A percentile compares a stretch with the other conserved stretches of the same genome.
Evolutionary conservation across 106 monocot genomes (phyloP).

Genomic region (Allium cepa): DNA sequence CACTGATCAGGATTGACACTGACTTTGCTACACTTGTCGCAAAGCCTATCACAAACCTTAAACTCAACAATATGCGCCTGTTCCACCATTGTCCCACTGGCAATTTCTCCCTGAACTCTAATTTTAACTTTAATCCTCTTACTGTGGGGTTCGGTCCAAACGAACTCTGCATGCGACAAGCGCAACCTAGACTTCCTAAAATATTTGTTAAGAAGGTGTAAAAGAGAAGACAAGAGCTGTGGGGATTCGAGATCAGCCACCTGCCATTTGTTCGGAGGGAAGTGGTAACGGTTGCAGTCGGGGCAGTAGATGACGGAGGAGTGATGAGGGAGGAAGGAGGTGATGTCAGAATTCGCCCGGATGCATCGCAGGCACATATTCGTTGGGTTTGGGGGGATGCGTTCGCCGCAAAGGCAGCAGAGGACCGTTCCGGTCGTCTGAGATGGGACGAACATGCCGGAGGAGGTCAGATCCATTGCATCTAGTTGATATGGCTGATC

Average conservation of each 20-base stretch:
- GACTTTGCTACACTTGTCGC: constrained; percentile 56
- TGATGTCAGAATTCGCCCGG: constrained; percentile 40
- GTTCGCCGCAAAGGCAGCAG: constrained; percentile 49
- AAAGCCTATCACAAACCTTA: constrained; percentile 66
- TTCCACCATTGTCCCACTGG: constrained; percentile 61
- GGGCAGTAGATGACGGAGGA: constrained; percentile 44
- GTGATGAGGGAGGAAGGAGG: constrained; percentile 43
- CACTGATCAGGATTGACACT: constrained; percentile 91
- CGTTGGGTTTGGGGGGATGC: constrained; percentile 37
- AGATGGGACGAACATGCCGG: constrained; percentile 56
- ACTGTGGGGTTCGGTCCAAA: constrained; percentile 95
- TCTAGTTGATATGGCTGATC: neutral
- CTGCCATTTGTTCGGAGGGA: constrained; percentile 46
- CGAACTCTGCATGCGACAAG: constrained; percentile 54
- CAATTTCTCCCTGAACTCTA: constrained; percentile 63
- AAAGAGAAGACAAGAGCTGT: constrained; percentile 42
- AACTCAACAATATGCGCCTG: constrained; percentile 73
- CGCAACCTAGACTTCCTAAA: constrained; percentile 16
- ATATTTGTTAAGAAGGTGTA: constrained; percentile 22
- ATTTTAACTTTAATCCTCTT: constrained; percentile 71
- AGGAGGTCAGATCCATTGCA: constrained; percentile 17
- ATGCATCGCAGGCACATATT: constrained; percentile 64
- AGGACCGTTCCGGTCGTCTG: constrained; percentile 42
- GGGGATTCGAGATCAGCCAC: constrained; percentile 46
- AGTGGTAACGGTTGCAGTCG: constrained; percentile 50